Conservation (phyloP, 768 basidiomycete species). For the Butyriboletus loyo region DNA sequence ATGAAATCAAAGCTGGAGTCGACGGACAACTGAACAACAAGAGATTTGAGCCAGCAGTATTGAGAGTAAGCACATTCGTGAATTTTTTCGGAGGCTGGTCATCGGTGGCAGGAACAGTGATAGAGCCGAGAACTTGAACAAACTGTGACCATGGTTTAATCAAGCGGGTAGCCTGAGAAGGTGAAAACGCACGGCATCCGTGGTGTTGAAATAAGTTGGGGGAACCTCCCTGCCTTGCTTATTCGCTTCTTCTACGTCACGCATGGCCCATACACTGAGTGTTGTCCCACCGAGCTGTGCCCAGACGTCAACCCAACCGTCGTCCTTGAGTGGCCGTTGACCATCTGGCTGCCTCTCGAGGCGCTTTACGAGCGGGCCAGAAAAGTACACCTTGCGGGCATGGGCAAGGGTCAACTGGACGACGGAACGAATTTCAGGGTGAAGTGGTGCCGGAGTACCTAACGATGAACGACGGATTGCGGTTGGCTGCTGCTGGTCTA, state of each 20-base stretch:
- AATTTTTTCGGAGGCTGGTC: conserved; percentile 54
- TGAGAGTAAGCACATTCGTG: conserved; percentile 82
- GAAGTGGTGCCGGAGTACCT: conserved; percentile 45
- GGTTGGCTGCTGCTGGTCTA: conserved; percentile 18
- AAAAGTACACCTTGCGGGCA: conserved; percentile 84
- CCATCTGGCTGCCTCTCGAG: conserved; percentile 80
- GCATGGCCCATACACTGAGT: conserved; percentile 90
- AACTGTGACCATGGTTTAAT: conserved; percentile 45
- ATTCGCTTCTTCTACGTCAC: conserved; percentile 79
- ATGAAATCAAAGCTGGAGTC: conserved; percentile 68
- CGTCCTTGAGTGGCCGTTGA: conserved; percentile 63
- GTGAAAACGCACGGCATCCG: conserved; percentile 69
- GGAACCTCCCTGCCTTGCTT: conserved; percentile 79
- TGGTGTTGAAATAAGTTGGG: conserved; percentile 82
- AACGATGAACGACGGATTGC: conserved; percentile 20
- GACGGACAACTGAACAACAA: conserved; percentile 84
- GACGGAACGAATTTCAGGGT: conserved; percentile 80
- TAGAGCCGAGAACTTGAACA: conserved; percentile 72
- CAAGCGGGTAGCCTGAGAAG: neutral
- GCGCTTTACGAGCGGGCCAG: conserved; percentile 74
- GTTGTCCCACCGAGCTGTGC: conserved; percentile 88
- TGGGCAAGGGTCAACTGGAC: conserved; percentile 73
- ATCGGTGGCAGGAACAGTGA: conserved; percentile 58
- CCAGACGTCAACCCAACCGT: conserved; percentile 84
- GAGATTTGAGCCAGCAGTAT: conserved; percentile 90